phyloP scores from a whole-genome alignment of 2,329 filamentous ascomycete genomes.

The Diaporthe caulivora region DNA sequence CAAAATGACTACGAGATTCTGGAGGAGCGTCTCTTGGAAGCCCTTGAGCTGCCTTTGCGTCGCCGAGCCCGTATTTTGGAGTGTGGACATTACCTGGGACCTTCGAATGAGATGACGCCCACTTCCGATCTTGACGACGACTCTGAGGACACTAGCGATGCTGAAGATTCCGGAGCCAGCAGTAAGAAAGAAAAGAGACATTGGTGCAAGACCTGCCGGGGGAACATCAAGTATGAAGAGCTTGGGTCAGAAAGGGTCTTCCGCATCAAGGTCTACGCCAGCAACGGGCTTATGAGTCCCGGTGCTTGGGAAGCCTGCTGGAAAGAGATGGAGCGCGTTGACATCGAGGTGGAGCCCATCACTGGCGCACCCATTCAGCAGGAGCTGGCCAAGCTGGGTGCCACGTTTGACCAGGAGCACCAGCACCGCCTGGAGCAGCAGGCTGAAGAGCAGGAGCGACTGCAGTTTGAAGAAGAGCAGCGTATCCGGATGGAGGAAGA shows the following conservation, averaged over 20 bases:
- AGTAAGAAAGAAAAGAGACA: slow-evolving; percentile 54
- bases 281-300: slow-evolving; percentile 92
- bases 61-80: slow-evolving; percentile 77
- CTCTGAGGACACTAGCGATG: slow-evolving; percentile 57
- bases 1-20: slow-evolving; percentile 84
- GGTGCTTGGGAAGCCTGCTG: slow-evolving; percentile 95
- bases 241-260: slow-evolving; percentile 71
- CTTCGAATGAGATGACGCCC: slow-evolving; percentile 62
- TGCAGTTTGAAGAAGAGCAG: slow-evolving; percentile 40
- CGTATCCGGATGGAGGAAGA: slow-evolving; percentile 44
- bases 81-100: slow-evolving; percentile 81
- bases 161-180: slow-evolving; percentile 34
- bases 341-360: slow-evolving; percentile 88
- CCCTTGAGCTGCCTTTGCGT: slow-evolving; percentile 75
- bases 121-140: slow-evolving; percentile 58
- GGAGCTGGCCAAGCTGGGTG: slow-evolving; percentile 69
- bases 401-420: slow-evolving; percentile 41
- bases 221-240: slow-evolving; percentile 66
- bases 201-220: slow-evolving; percentile 69
- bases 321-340: slow-evolving; percentile 98
- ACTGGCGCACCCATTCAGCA: slow-evolving; percentile 70
- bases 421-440: slow-evolving; percentile 54
- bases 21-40: slow-evolving; percentile 82
- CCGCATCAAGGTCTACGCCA: slow-evolving; percentile 90
- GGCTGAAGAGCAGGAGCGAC: slow-evolving; percentile 48